Base-by-base conservation (phyloP, 2,329 filamentous ascomycete genomes). In the Fragosphaeria purpurea region DNA sequence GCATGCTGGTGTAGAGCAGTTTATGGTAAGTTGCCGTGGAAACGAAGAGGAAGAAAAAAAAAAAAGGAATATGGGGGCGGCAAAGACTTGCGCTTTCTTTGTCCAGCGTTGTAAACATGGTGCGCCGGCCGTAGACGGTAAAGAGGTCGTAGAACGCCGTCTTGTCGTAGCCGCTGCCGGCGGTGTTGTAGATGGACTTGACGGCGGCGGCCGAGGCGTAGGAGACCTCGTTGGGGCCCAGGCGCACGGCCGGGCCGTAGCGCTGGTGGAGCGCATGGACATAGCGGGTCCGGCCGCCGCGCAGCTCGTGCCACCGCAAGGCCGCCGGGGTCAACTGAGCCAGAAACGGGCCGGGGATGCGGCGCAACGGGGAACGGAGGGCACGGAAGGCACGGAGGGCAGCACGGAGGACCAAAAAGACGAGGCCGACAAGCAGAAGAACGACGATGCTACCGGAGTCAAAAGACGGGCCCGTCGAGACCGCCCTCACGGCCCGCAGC, bases 91-190 rank as follows among this genome's bases (percentile, higher is more conserved):
- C 75, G 56, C 74, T 70, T 6, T 70, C 68, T 59, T 77, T 80
- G 50, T 73, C 71, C 52, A 80, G 58, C 0, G 72, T 80, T 12
- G 75, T 75, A 55, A 82, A 82, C 77, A 82, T 80, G 49, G 76
- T 80, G 55, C 76, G 74, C 53, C 72, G 70, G 9, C 73, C 75
- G 56, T 77, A 82, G 4, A 80, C 69, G 51, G 61, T 73, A 55
- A 84, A 83, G 13, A 83, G 62, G 54, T 79, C 66, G 58, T 84
- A 84, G 56, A 83, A 83, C 51, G 78, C 74, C 0, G 78, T 81
- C 66, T 83, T 83, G 59, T 83, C 77, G 59, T 78, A 83, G 31
- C 79, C 80, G 58, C 77, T 82, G 4, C 79, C 79, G 0, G 74
- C 73, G 0, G 75, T 76, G 56, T 73, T 72, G 62, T 84, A 85